Conservation (phyloP, 2,329 filamentous ascomycete species). For the Fusarium hainanense region DNA sequence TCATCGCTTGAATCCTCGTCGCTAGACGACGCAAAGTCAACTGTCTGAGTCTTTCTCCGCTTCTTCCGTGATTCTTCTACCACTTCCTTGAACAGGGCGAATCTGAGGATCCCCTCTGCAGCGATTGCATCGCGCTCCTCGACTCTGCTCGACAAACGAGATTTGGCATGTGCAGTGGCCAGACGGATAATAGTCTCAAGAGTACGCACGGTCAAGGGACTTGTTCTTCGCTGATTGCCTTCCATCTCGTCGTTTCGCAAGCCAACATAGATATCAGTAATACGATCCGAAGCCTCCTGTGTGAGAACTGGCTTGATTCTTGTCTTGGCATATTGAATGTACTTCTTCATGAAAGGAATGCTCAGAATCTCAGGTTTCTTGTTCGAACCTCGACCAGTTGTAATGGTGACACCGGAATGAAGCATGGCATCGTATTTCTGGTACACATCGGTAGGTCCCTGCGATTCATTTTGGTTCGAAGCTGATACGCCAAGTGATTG, state of each 20-base stretch:
- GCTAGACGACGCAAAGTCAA: slow-evolving; percentile 68
- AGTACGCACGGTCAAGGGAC: slow-evolving; percentile 95
- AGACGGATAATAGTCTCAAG: slow-evolving; percentile 98
- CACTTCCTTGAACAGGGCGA: slow-evolving; percentile 97
- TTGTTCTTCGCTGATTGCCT: slow-evolving; percentile 91
- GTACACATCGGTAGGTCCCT: slow-evolving; percentile 85
- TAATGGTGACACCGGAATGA: slow-evolving; percentile 87
- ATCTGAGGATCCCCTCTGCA: slow-evolving; percentile 89
- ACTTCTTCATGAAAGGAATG: slow-evolving; percentile 99
- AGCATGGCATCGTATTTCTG: slow-evolving; percentile 98
- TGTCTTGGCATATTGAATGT: slow-evolving; percentile 97
- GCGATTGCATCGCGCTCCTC: slow-evolving; percentile 89
- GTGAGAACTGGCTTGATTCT: slow-evolving; percentile 90
- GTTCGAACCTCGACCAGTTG: slow-evolving; percentile 76
- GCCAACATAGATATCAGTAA: slow-evolving; percentile 89
- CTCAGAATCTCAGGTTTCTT: slow-evolving; percentile 89
- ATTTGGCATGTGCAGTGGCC: slow-evolving; percentile 94
- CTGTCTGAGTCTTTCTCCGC: slow-evolving; percentile 75
- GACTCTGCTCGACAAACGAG: slow-evolving; percentile 85
- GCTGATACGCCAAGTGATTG: slow-evolving; percentile 90
- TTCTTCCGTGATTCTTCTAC: slow-evolving; percentile 84
- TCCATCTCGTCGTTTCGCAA: slow-evolving; percentile 96
- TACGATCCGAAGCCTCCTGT: slow-evolving; percentile 90
- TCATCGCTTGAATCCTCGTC: slow-evolving; percentile 70
- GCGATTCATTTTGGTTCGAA: slow-evolving; percentile 78